Percentiles rank a stretch among this genome's conserved stretches.
Evolutionary conservation across 2,329 filamentous ascomycete species (phyloP).

Genomic region (Fusarium sp.): DNA sequence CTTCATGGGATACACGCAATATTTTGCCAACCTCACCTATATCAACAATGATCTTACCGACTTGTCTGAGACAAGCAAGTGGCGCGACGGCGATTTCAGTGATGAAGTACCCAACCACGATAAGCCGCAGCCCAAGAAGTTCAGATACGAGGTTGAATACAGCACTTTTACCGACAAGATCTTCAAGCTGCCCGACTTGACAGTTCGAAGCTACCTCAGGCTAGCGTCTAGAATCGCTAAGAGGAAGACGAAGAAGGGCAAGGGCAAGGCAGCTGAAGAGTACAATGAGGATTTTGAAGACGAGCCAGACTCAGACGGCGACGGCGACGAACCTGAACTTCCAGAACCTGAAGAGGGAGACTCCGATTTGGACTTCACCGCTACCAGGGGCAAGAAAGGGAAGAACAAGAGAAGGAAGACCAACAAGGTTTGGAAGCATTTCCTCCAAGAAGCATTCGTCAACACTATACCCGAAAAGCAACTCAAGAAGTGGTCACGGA

Average conservation of each 20-base stretch:
- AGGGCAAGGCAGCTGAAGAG: constrained; percentile 34
- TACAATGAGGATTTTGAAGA: constrained; percentile 41
- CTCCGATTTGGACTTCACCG: constrained; percentile 20
- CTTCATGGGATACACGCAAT: constrained; percentile 84
- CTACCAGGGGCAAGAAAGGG: constrained; percentile 43
- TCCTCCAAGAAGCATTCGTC: constrained; percentile 83
- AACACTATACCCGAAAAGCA: constrained; percentile 75
- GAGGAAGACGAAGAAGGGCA: constrained; percentile 37
- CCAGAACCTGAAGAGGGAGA: constrained; percentile 35
- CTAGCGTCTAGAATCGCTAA: constrained; percentile 81
- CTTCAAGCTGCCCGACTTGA: constrained; percentile 84
- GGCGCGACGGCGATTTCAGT: constrained; percentile 72
- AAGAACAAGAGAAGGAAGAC: constrained; percentile 60
- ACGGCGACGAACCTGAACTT: constrained; percentile 31
- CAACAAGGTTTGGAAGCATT: constrained; percentile 81
- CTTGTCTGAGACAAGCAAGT: constrained; percentile 54
- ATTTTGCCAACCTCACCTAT: constrained; percentile 91
- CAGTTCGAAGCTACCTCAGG: constrained; percentile 81
- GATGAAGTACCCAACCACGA: constrained; percentile 63
- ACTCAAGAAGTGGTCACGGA: constrained; percentile 60
- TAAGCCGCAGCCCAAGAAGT: constrained; percentile 69
- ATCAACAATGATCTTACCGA: constrained; percentile 78
- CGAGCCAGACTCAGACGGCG: constrained; percentile 40
- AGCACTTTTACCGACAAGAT: constrained; percentile 80
- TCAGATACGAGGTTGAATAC: constrained; percentile 86